Evolutionary conservation across 1,139 yeast species (phyloP).

Genomic region (Candida glucosophila): DNA sequence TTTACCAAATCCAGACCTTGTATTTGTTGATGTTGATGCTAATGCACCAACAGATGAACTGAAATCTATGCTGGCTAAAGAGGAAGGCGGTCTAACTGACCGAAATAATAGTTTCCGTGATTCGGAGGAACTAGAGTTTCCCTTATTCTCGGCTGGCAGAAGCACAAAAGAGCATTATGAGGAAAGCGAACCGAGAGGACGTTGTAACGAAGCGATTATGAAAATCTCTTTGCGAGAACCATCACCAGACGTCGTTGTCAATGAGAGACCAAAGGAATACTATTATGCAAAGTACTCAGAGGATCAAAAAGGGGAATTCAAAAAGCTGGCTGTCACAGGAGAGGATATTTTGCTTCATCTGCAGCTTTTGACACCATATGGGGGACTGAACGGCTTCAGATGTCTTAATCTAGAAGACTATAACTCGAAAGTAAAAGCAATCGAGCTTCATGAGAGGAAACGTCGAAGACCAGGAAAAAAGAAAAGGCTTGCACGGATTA

Average conservation of each 20-base stretch:
- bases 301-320: conserved; percentile 24
- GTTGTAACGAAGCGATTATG: conserved; percentile 17
- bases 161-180: no score
- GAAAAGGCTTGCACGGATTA: conserved; percentile 35
- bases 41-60: no score
- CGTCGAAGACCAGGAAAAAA: conserved; percentile 40
- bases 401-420: conserved; percentile 30
- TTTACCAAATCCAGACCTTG: no score
- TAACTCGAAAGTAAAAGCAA: conserved; percentile 29
- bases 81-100: no score
- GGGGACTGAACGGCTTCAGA: conserved; percentile 17
- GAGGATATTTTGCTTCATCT: conserved; percentile 21
- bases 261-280: conserved; percentile 43
- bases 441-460: conserved; percentile 16
- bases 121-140: conserved; percentile 47
- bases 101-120: no score
- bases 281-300: conserved; percentile 38
- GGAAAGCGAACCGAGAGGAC: conserved; percentile 11
- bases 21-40: no score
- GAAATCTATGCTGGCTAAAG: no score
- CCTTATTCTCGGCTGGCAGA: conserved; percentile 47
- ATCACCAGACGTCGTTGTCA: conserved; percentile 27
- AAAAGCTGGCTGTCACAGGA: conserved; percentile 37
- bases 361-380: conserved; percentile 5
- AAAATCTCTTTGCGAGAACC: conserved; percentile 42